These are phyloP conservation scores for Ceratobasidium sp. DNA, from an alignment of 1,284 basidiomycete species.

Conservation along the genomic window DNA sequence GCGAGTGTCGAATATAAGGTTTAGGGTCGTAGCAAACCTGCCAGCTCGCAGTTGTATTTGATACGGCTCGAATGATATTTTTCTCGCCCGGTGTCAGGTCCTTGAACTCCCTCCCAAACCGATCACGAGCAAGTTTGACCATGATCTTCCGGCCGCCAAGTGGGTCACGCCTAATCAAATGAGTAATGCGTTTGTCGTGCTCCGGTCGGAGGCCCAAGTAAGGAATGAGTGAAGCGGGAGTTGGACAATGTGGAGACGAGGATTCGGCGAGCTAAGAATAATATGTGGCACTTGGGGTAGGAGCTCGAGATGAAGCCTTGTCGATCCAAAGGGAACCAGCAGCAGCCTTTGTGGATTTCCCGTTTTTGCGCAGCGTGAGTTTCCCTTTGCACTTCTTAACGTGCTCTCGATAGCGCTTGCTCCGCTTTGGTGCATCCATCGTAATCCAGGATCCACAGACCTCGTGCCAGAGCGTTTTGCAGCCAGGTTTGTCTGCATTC, in stretches of 20 bases:
- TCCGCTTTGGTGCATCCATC: not conserved
- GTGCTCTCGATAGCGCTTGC: not conserved
- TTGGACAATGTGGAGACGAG: not conserved
- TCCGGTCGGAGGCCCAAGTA: conserved; percentile 3
- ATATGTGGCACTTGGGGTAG: not conserved
- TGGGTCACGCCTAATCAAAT: not conserved
- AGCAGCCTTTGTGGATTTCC: not conserved
- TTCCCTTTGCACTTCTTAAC: not conserved
- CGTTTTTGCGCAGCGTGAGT: not conserved
- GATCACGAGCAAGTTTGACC: not conserved
- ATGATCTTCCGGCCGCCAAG: not conserved
- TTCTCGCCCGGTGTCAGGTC: not conserved
- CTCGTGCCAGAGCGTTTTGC: not conserved
- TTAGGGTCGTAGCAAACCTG: not conserved
- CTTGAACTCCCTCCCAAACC: not conserved
- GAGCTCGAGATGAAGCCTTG: not conserved
- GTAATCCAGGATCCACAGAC: not conserved
- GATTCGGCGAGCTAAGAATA: no score
- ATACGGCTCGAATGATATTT: not conserved
- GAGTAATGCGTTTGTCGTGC: not conserved
- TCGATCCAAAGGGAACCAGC: not conserved
- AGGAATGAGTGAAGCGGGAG: not conserved
- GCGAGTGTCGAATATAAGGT: not conserved
- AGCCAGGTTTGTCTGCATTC: not conserved
- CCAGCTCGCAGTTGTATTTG: not conserved